These are phyloP conservation scores for Scheffersomyces lignosus DNA, from an alignment of 805 yeast species.

Conservation along the genomic window DNA sequence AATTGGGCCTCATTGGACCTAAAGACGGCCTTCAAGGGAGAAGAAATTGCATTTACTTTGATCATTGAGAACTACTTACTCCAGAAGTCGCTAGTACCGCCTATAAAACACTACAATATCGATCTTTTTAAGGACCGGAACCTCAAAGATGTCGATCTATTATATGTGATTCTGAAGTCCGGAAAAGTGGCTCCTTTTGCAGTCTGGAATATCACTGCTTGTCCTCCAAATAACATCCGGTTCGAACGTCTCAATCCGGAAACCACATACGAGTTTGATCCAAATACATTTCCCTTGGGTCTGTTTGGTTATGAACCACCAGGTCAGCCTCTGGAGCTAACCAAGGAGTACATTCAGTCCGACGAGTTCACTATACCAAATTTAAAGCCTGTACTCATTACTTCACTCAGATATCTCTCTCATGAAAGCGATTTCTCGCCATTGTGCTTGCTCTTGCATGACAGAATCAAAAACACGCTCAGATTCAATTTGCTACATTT, in stretches of 20 bases:
- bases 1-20: slow-evolving; percentile 53
- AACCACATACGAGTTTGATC: slow-evolving; percentile 9
- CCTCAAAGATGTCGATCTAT: slow-evolving; percentile 22
- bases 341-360: slow-evolving; percentile 9
- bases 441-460: slow-evolving; percentile 32
- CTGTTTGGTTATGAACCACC: background rate
- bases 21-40: slow-evolving; percentile 5
- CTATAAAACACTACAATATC: background rate
- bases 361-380: slow-evolving; percentile 10
- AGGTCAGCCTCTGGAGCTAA: background rate
- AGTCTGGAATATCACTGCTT: slow-evolving; percentile 49
- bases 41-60: slow-evolving; percentile 14
- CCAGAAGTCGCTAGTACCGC: slow-evolving; percentile 19
- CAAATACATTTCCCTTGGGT: slow-evolving; percentile 12
- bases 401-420: slow-evolving; percentile 10
- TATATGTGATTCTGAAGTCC: slow-evolving; percentile 39
- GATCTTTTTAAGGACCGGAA: background rate
- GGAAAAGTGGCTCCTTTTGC: slow-evolving; percentile 47
- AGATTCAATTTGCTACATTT: slow-evolving; percentile 24
- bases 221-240: slow-evolving; percentile 56
- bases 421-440: slow-evolving; percentile 1
- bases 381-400: slow-evolving; percentile 18
- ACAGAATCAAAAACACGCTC: slow-evolving; percentile 35
- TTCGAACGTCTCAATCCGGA: slow-evolving; percentile 37
- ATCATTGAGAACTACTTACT: slow-evolving; percentile 41